phyloP scores from a whole-genome alignment of 352 stramenopile genomes.

The Pythium rhizo-oryzae region DNA sequence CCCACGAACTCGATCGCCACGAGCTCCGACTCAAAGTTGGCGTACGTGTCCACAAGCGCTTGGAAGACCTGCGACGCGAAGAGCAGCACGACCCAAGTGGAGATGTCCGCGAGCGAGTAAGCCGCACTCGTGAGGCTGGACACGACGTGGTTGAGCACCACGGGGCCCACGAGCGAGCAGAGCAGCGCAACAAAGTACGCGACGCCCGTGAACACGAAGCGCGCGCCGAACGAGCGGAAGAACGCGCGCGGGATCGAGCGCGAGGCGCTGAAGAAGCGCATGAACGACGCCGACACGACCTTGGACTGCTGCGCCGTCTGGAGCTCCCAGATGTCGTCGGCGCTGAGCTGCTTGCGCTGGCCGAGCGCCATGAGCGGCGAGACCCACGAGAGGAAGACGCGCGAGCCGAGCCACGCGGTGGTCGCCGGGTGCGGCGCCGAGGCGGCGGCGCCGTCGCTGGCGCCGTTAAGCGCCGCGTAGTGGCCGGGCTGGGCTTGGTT shows the following conservation, averaged over 20 bases:
- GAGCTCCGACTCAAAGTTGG: conserved; percentile 44
- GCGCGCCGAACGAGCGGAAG: conserved; percentile 30
- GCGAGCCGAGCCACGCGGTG: too few species aligned
- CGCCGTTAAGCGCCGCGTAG: too few species aligned
- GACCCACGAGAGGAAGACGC: conserved; percentile 53
- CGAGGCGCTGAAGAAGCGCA: conserved; percentile 28
- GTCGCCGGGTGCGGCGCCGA: too few species aligned
- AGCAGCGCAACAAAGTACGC: conserved; percentile 42
- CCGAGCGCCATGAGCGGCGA: conserved; percentile 46
- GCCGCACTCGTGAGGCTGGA: conserved; percentile 30
- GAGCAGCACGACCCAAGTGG: conserved; percentile 40
- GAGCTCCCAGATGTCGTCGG: conserved; percentile 45
- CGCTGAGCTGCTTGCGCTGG: conserved; percentile 41
- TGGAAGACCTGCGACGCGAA: conserved; percentile 53
- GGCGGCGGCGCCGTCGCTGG: too few species aligned
- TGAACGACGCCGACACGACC: conserved; percentile 15
- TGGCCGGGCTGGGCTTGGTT: too few species aligned
- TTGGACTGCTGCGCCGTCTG: conserved; percentile 28
- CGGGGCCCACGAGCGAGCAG: conserved; percentile 43
- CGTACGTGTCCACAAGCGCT: conserved; percentile 47
- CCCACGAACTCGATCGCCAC: conserved; percentile 54
- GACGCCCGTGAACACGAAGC: conserved; percentile 36
- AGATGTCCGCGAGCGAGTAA: conserved; percentile 21
- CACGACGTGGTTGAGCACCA: conserved; percentile 43
- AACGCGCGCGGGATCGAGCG: conserved; percentile 42